Base-by-base conservation (phyloP, 495 filamentous ascomycete species). In the Trichoderma virens region DNA sequence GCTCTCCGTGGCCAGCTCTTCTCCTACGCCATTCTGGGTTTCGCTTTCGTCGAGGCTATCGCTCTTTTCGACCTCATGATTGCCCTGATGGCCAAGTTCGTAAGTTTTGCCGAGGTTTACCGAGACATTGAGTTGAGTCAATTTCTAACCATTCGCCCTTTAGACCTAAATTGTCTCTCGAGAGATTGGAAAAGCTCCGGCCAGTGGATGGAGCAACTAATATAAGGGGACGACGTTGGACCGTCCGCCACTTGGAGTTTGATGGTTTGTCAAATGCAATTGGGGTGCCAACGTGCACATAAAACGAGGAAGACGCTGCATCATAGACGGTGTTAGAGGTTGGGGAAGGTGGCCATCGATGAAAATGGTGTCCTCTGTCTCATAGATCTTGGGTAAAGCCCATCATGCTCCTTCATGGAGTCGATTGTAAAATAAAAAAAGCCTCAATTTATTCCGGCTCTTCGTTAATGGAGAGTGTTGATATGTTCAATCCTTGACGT, bases 51-150 rank as follows among this genome's bases (percentile, higher is more conserved):
- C 75, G 90, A 94, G 78, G 90, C 90, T 82, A 94, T 91, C 70
- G 90, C 90, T 85, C 86, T 94, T 73, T 92, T 93, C 88, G 89
- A 90, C 75, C 86, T 93, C 72, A 93, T 93, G 89, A 86, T 92
- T 88, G 88, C 89, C 78, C 88, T 91, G 81, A 91, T 91, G 88
- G 86, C 85, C 85, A 89, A 89, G 83, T 85, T 82, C 78, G 81
- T 84, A 79, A 70, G 79, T 82, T 56, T 56, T 64, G 28, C 31
- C 65, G 43, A 41, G 1, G 0, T 35, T 16, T 56, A 64, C 38
- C 9, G 31, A 20, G n/a, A 16, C 8, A n/a, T n/a, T 13, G 11
- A 39, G 16, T 27, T 25, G 13, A 30, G 11, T 56, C 51, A 11
- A 23, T 6, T n/a, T 61, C 60, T 35, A 23, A 61, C 32, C 60